Evolutionary conservation across 1,139 yeast genomes (phyloP).

Genomic region (Geotrichum phurueaensis): DNA sequence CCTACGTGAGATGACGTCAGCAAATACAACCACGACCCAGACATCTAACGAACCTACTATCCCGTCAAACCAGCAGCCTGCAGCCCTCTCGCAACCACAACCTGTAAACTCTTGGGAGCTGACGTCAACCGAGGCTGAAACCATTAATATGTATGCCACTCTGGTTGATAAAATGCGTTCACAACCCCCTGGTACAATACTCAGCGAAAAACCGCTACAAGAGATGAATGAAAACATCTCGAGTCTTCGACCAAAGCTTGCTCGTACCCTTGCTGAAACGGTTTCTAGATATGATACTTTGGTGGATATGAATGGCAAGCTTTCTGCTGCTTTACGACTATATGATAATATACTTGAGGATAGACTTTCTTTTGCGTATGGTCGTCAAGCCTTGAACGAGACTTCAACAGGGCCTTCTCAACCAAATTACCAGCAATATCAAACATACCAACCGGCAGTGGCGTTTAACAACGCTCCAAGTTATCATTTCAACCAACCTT

Average conservation of each 20-base stretch:
- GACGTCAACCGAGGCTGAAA: constrained; percentile 57
- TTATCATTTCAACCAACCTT: constrained; percentile 2
- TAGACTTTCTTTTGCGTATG: constrained; percentile 49
- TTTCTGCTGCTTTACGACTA: constrained; percentile 68
- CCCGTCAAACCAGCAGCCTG: constrained; percentile 18
- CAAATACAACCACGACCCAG: constrained; percentile 11
- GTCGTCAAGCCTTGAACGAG: constrained; percentile 19
- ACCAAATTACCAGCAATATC: constrained; percentile 6
- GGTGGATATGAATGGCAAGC: constrained; percentile 74
- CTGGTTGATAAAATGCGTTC: constrained; percentile 50
- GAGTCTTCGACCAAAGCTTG: constrained; percentile 68
- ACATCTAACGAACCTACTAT: constrained; percentile 10
- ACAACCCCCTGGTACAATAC: constrained; percentile 48
- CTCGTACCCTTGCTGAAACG: constrained; percentile 56
- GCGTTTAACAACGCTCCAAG: neutral
- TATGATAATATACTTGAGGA: constrained; percentile 77
- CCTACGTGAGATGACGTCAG: constrained; percentile 55
- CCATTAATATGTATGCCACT: constrained; percentile 63
- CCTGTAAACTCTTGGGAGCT: constrained; percentile 35
- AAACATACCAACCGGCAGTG: constrained; percentile 3
- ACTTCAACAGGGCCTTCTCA: constrained; percentile 15
- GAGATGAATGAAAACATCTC: constrained; percentile 60
- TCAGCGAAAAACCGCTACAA: constrained; percentile 57
- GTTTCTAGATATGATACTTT: constrained; percentile 62
- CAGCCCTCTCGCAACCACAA: constrained; percentile 20